phyloP scores from a whole-genome alignment of 2,329 filamentous ascomycete species.

The Teratosphaeria zuluensis region DNA sequence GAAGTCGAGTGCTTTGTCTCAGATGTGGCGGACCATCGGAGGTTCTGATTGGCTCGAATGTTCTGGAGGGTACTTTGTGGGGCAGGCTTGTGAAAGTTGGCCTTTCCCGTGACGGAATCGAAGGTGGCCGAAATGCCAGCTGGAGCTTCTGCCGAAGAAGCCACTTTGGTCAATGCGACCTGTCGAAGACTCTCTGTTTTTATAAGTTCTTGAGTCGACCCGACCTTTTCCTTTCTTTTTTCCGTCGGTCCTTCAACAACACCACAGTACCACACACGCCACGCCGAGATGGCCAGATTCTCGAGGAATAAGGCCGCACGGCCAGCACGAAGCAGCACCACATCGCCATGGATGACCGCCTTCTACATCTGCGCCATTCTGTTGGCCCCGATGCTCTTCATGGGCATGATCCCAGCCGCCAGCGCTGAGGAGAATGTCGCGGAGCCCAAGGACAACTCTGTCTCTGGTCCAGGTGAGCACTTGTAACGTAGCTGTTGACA shows the following conservation, averaged over 20 bases:
- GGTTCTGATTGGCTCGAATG: neutral
- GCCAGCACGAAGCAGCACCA: neutral
- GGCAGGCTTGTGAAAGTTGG: conserved; percentile 1
- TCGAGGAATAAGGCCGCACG: conserved; percentile 19
- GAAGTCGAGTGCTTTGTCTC: neutral
- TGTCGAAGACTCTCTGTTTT: neutral
- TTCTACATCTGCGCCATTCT: conserved; percentile 89
- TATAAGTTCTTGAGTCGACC: neutral
- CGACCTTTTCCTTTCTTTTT: neutral
- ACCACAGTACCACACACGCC: neutral
- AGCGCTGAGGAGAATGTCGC: conserved; percentile 61
- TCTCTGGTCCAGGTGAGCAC: conserved; percentile 51
- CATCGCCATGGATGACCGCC: conserved; percentile 61
- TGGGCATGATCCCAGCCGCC: conserved; percentile 49
- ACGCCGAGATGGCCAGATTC: conserved; percentile 26
- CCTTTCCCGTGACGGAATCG: neutral
- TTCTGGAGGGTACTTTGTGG: neutral
- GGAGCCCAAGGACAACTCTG: conserved; percentile 56
- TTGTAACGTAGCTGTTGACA: neutral
- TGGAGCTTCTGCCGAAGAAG: neutral
- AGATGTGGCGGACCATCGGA: neutral
- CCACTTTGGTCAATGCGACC: neutral
- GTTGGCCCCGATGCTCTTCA: conserved; percentile 71
- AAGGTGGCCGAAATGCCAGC: conserved; percentile 1
- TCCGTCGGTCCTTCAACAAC: neutral